phyloP scores from a whole-genome alignment of 345 rosid genomes.

The Pseudoturritis turrita region DNA sequence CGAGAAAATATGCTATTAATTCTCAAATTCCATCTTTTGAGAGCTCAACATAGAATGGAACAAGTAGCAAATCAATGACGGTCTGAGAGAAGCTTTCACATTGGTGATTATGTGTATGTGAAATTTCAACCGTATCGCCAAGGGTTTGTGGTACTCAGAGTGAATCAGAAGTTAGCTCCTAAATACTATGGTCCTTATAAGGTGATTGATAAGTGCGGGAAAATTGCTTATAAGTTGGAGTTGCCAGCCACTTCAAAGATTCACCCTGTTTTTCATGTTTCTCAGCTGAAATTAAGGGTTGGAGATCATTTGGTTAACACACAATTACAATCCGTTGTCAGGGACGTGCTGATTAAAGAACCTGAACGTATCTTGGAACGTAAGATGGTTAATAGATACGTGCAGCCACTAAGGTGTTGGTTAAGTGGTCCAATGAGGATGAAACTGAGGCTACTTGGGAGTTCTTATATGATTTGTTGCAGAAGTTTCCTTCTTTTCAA shows the following conservation, averaged over 20 bases:
- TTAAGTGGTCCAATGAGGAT: too few species aligned
- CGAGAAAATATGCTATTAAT: rapidly evolving
- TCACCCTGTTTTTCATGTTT: neutral
- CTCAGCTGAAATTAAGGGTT: neutral
- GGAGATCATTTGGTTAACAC: too few species aligned
- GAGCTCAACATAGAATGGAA: neutral
- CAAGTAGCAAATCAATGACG: neutral
- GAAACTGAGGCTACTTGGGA: too few species aligned
- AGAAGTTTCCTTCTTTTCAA: too few species aligned
- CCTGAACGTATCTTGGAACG: neutral
- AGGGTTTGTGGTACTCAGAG: neutral
- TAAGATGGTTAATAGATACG: too few species aligned
- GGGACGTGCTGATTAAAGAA: too few species aligned
- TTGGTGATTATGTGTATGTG: neutral
- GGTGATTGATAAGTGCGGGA: rapidly evolving
- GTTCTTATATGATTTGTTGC: too few species aligned
- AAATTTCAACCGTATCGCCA: neutral
- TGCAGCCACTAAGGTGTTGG: too few species aligned
- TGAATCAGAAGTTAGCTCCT: neutral
- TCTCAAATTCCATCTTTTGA: neutral
- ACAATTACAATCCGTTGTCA: too few species aligned
- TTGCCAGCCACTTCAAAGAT: rapidly evolving
- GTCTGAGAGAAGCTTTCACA: neutral
- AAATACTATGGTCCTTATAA: neutral
- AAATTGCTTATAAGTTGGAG: neutral